A percentile compares a stretch with the other conserved stretches of the same genome.
phyloP scores from a whole-genome alignment of 2,329 filamentous ascomycete species.

The Diaporthe sp. region DNA sequence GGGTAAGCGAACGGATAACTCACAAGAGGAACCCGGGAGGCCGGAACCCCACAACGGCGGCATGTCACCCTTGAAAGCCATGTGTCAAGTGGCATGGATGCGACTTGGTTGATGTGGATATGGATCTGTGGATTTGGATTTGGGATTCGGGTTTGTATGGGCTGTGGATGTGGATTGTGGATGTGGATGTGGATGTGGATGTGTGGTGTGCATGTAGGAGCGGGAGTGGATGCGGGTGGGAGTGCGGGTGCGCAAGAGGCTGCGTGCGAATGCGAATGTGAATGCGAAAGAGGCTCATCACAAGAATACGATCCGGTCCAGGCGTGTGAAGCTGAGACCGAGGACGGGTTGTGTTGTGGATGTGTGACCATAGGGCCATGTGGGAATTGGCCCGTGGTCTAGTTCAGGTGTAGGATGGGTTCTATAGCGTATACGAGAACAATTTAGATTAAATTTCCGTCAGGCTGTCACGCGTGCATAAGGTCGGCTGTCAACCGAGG shows the following conservation, averaged over 20 bases:
- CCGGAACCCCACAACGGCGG: neutral
- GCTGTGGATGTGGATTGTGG: neutral
- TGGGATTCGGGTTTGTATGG: neutral
- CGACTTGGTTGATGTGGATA: neutral
- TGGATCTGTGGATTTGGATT: neutral
- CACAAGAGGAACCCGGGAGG: conserved; percentile 1
- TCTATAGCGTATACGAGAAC: conserved; percentile 4
- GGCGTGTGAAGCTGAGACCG: neutral
- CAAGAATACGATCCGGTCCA: neutral
- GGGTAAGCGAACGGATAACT: conserved; percentile 15
- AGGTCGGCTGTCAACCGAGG: conserved; percentile 23
- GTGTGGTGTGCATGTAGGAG: neutral
- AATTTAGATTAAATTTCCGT: conserved; percentile 13
- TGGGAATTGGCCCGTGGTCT: neutral
- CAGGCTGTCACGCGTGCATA: conserved; percentile 23
- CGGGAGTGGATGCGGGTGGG: neutral
- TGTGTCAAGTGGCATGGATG: conserved; percentile 32
- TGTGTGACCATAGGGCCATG: neutral
- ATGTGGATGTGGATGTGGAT: neutral
- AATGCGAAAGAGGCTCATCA: neutral
- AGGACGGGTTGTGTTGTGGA: neutral
- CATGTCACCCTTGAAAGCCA: conserved; percentile 31
- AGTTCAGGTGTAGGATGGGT: conserved; percentile 1
- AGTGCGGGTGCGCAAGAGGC: neutral
- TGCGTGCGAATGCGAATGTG: neutral